A percentile compares a stretch with the other conserved stretches of the same genome.
Conservation (phyloP, 2,329 filamentous ascomycete genomes). For the Furcasterigmium sp. region DNA sequence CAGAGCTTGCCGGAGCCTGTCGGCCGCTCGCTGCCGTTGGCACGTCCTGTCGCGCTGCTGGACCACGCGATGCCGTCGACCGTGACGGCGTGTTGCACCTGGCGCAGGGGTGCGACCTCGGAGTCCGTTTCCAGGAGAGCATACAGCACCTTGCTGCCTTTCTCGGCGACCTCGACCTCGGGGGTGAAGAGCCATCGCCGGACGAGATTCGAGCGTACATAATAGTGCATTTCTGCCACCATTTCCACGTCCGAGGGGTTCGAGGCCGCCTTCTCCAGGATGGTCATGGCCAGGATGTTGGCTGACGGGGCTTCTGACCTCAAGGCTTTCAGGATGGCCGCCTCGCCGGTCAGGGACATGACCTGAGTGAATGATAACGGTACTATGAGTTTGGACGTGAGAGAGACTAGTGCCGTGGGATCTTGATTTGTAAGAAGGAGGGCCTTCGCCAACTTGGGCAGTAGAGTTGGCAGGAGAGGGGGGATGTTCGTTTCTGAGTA, state of each 20-base stretch:
- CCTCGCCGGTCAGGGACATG: conserved; percentile 45
- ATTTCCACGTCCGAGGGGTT: conserved; percentile 43
- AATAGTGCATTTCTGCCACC: conserved; percentile 41
- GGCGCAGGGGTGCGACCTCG: conserved; percentile 19
- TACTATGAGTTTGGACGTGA: conserved; percentile 51
- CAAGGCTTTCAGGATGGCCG: conserved; percentile 46
- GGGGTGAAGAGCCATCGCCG: conserved; percentile 47
- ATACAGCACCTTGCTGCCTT: conserved; percentile 42
- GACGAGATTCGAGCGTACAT: no score
- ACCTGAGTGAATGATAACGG: conserved; percentile 47
- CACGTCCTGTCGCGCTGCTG: conserved; percentile 1
- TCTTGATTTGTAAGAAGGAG: conserved; percentile 46
- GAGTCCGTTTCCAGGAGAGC: conserved; percentile 53
- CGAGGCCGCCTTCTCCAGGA: conserved; percentile 49
- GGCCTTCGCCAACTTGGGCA: conserved; percentile 48
- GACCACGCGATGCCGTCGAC: conserved; percentile 5
- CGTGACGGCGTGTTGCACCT: conserved; percentile 7
- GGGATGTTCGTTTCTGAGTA: conserved; percentile 44
- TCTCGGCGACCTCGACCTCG: conserved; percentile 51
- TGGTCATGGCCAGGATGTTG: conserved; percentile 51
- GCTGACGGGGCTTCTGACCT: conserved; percentile 48
- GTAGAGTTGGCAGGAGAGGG: conserved; percentile 42
- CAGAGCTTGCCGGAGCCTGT: conserved; percentile 25
- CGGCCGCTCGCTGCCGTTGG: conserved; percentile 24
- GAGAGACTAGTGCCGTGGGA: conserved; percentile 42